Conservation (phyloP, 805 yeast genomes). For the Lipomyces mesembrius region DNA sequence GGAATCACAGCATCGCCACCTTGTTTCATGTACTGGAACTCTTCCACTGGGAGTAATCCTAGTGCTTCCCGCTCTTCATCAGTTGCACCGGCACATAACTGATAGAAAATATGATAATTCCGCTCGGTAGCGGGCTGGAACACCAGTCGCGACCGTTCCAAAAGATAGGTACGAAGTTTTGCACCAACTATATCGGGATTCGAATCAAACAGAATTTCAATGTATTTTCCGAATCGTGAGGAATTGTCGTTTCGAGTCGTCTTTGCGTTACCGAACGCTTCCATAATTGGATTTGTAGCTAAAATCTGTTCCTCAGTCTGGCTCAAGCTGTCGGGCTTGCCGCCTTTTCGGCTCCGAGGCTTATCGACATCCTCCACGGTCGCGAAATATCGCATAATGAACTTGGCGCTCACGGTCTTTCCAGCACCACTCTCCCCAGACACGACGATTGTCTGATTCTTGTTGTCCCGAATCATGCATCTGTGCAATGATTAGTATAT, state of each 20-base stretch:
- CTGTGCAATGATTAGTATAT: conserved; percentile 46
- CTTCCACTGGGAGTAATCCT: conserved; percentile 65
- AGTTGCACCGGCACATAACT: conserved; percentile 71
- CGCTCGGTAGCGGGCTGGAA: conserved; percentile 91
- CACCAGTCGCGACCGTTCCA: conserved; percentile 92
- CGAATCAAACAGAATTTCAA: conserved; percentile 84
- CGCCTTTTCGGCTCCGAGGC: conserved; percentile 40
- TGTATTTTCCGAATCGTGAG: conserved; percentile 94
- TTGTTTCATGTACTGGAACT: conserved; percentile 82
- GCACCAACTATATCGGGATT: conserved; percentile 88
- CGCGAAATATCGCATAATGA: conserved; percentile 96
- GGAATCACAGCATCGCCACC: conserved; percentile 75
- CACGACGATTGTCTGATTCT: conserved; percentile 94
- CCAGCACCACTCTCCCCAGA: conserved; percentile 99
- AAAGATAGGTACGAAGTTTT: conserved; percentile 84
- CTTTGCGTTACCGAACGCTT: conserved; percentile 98
- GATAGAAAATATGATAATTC: conserved; percentile 94
- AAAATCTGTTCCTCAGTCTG: conserved; percentile 90
- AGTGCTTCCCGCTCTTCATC: conserved; percentile 60
- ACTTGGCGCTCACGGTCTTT: conserved; percentile 95
- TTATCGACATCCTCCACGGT: conserved; percentile 69
- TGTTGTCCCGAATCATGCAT: conserved; percentile 83
- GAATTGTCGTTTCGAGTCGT: conserved; percentile 97
- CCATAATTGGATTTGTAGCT: conserved; percentile 97
- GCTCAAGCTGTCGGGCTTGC: conserved; percentile 66